phyloP scores from a whole-genome alignment of 257 asterid genomes.

The Asclepias syriaca region DNA sequence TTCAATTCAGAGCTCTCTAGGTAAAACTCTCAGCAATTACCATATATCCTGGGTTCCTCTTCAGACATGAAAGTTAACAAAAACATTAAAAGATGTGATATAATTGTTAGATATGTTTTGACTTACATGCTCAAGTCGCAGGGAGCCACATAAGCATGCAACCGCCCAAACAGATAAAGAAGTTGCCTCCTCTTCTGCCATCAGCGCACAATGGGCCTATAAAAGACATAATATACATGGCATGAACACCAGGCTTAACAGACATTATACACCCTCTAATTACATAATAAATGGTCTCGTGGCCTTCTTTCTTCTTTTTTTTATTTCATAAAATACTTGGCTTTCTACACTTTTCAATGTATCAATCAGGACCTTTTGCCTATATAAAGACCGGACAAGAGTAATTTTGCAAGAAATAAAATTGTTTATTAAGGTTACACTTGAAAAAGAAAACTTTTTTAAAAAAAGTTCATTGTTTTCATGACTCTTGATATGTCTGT shows the following conservation, averaged over 20 bases:
- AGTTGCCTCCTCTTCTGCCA: conserved; percentile 97
- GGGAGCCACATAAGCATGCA: conserved; percentile 95
- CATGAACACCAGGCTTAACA: neutral
- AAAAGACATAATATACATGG: neutral
- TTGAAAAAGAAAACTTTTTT: too few relatives aligned
- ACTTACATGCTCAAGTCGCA: conserved; percentile 90
- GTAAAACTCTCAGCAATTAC: neutral
- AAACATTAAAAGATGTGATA: neutral
- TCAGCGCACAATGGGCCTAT: conserved; percentile 76
- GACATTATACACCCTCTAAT: too few relatives aligned
- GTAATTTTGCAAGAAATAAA: too few relatives aligned
- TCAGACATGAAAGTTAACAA: neutral
- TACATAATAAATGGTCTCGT: too few relatives aligned
- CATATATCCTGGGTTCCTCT: neutral
- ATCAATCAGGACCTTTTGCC: too few relatives aligned
- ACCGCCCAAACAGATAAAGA: conserved; percentile 94
- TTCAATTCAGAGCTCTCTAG: neutral
- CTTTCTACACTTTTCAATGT: too few relatives aligned
- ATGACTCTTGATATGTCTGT: too few relatives aligned
- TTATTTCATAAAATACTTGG: too few relatives aligned
- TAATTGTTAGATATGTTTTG: neutral
- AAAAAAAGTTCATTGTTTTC: too few relatives aligned
- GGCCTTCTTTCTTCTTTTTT: too few relatives aligned
- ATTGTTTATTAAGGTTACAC: too few relatives aligned
- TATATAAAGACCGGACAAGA: too few relatives aligned